Percentiles rank a stretch among this genome's conserved stretches.
phyloP scores from a whole-genome alignment of 768 basidiomycete species.

The Melanogaster broomeanus region DNA sequence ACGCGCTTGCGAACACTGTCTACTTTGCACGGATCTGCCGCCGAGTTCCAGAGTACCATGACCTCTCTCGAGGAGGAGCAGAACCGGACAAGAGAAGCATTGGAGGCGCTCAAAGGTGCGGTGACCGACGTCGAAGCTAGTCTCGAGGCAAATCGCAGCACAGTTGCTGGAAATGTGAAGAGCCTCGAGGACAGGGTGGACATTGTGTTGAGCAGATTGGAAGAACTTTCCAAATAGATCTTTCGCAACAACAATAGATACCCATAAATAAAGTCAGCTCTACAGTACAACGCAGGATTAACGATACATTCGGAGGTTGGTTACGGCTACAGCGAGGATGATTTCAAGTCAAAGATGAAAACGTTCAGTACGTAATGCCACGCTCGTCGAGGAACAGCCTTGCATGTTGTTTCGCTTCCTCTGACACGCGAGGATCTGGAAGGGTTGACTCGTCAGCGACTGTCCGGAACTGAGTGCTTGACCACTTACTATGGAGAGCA shows the following conservation, averaged over 20 bases:
- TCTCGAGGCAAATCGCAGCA: conserved; percentile 67
- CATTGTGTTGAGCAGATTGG: conserved; percentile 45
- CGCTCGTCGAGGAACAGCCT: conserved; percentile 38
- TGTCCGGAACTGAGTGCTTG: not conserved
- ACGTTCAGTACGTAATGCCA: conserved; percentile 16
- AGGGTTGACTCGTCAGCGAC: not conserved
- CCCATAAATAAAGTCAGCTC: conserved; percentile 1
- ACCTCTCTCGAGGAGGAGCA: conserved; percentile 73
- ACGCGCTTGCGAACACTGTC: conserved; percentile 86
- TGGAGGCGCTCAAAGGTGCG: conserved; percentile 69
- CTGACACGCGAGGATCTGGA: conserved; percentile 48
- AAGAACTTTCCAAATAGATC: conserved; percentile 29
- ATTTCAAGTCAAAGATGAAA: not conserved
- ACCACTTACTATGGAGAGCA: conserved; percentile 46
- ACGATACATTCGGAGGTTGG: not conserved
- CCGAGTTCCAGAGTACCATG: conserved; percentile 72
- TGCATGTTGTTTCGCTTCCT: conserved; percentile 51
- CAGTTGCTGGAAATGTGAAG: conserved; percentile 72
- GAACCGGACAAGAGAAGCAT: conserved; percentile 55
- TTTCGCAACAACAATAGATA: not conserved
- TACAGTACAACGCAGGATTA: not conserved
- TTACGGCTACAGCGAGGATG: not conserved
- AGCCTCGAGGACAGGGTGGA: conserved; percentile 66
- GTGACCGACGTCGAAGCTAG: conserved; percentile 75
- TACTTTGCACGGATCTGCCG: conserved; percentile 77